These are phyloP conservation scores for Aspergillus homomorphus DNA, from an alignment of 495 filamentous ascomycete species.

Conservation along the genomic window DNA sequence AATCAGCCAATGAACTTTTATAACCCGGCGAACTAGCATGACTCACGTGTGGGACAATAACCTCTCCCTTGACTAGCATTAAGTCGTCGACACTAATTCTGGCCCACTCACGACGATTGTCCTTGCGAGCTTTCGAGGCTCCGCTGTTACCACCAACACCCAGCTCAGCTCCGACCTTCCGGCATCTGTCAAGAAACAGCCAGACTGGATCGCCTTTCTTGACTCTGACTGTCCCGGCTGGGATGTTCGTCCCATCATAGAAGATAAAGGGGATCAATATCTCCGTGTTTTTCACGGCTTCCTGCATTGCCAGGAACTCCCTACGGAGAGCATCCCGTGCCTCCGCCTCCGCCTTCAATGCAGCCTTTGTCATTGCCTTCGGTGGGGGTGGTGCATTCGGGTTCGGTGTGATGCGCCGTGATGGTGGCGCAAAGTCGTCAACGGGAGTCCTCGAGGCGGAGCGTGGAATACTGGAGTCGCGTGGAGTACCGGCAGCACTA, in stretches of 20 bases:
- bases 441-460: conserved; percentile 39
- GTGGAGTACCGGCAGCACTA: conserved; percentile 32
- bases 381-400: conserved; percentile 64
- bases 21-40: neutral
- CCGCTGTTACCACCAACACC: conserved; percentile 61
- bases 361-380: conserved; percentile 80
- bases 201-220: conserved; percentile 92
- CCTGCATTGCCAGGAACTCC: conserved; percentile 80
- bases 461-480: conserved; percentile 34
- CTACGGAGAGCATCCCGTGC: conserved; percentile 78
- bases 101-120: conserved; percentile 81
- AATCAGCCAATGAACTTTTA: conserved; percentile 19
- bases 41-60: conserved; percentile 93
- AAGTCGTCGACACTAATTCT: conserved; percentile 93
- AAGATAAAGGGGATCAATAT: conserved; percentile 95
- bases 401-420: conserved; percentile 62
- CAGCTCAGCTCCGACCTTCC: conserved; percentile 83
- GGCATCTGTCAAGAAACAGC: conserved; percentile 85
- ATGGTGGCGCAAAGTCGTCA: conserved; percentile 37
- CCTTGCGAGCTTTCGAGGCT: conserved; percentile 53
- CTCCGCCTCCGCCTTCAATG: conserved; percentile 74
- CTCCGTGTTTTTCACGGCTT: conserved; percentile 83
- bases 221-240: conserved; percentile 73
- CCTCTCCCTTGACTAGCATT: conserved; percentile 85
- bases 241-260: conserved; percentile 96